Evolutionary conservation across 1,284 basidiomycete genomes (phyloP), one percentile per base, ranked within the genome.

Genomic region (Hypsizygus ulmarius): DNA sequence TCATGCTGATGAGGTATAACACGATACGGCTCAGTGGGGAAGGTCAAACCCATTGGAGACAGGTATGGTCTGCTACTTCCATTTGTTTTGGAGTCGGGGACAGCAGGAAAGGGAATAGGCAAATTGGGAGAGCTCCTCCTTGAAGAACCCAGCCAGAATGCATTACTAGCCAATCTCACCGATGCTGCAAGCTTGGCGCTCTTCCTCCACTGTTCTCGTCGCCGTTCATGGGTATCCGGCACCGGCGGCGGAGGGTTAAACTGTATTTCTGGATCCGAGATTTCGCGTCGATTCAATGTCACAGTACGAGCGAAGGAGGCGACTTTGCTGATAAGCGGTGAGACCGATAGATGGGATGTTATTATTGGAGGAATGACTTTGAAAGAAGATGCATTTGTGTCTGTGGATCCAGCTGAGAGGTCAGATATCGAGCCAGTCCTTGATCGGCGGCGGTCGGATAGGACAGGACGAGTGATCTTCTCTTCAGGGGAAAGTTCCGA

Each of bases 381-480:
- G 19, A 46, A 44, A 6, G 43, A 35, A 1, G 40, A 39, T 35
- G 36, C 33, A 1, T 29, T 11, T 2, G 44, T 38, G 5, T 9
- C 16, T 11, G 44, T 45, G 11, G 48, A 50, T 19, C 40, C 41
- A 12, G 15, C 41, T 2, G 45, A 48, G 15, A 32, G 36, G n/a
- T 44, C 41, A 1, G 47, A 54, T 3, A 49, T 14, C 2, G 49
- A 54, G 25, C 36, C 50, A 11, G 42, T 47, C 8, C 32, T 29
- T 11, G 35, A 35, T 15, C 43, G 30, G 2, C n/a, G 16, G 8
- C 32, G 37, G 7, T 19, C 28, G 2, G 14, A 12, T 15, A 43
- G 27, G 3, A 2, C 4, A n/a, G 38, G 48, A 25, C 28, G 16
- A 6, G 34, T 8, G 14, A 16, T 43, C 19, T 39, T 36, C 15